These are phyloP conservation scores for Skeletonema potamos DNA, from an alignment of 108 stramenopile species.

Conservation along the genomic window DNA sequence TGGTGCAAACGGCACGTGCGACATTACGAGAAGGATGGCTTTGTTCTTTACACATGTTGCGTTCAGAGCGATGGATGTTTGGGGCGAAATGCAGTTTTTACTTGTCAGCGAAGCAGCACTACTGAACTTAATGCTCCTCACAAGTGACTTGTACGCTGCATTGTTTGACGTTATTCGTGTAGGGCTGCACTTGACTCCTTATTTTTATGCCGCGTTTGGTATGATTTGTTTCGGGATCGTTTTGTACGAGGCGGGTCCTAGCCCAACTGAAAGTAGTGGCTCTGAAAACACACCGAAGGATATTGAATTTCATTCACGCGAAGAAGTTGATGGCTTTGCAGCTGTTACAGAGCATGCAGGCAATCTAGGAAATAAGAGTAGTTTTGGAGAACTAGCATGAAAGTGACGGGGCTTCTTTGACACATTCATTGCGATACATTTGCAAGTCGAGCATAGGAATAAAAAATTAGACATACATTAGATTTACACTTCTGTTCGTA, in stretches of 20 bases:
- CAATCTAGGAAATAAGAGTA: slow-evolving; percentile 7
- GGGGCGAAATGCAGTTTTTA: slow-evolving; percentile 31
- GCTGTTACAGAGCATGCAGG: slow-evolving; percentile 27
- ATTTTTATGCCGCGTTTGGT: slow-evolving; percentile 82
- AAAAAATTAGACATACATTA: not conserved
- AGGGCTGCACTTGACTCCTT: slow-evolving; percentile 55
- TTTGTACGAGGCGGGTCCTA: slow-evolving; percentile 89
- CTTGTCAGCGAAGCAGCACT: slow-evolving; percentile 64
- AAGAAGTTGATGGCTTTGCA: not conserved
- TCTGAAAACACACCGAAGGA: slow-evolving; percentile 8
- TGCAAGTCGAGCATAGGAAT: not conserved
- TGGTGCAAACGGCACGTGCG: slow-evolving; percentile 16
- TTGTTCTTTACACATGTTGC: slow-evolving; percentile 22
- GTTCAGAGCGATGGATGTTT: slow-evolving; percentile 22
- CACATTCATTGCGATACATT: not conserved
- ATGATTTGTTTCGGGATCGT: slow-evolving; percentile 84
- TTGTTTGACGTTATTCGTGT: slow-evolving; percentile 76
- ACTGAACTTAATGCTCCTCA: slow-evolving; percentile 82
- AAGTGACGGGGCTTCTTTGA: not conserved
- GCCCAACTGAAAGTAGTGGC: slow-evolving; percentile 44
- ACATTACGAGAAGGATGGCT: slow-evolving; percentile 20
- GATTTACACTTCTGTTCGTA: not conserved
- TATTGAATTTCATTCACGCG: slow-evolving; percentile 25
- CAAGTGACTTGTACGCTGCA: slow-evolving; percentile 93
- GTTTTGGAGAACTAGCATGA: not conserved